Base-by-base conservation (phyloP, 116 monocot genomes). In the Iris pallida region DNA sequence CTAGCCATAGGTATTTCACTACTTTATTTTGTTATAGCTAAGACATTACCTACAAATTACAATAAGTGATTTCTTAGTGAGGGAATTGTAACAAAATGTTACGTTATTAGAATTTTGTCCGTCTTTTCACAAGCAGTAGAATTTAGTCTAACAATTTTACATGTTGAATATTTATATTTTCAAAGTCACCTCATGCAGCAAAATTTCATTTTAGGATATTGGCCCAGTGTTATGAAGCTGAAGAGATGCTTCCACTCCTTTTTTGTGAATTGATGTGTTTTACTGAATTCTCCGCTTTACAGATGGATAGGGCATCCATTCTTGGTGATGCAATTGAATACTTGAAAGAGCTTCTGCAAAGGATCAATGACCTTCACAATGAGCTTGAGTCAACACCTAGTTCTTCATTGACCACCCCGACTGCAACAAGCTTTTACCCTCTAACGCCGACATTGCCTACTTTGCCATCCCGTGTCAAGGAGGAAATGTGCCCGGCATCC, bases 261-360 rank as follows among this genome's bases (percentile, higher is more conserved):
- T 59, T 41, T 20, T 59, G 41, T 40, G 59, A 59, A 59, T 30
- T 30, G 30, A 30, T 30, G 30, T 30, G 30, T 30, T 30, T 30
- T 30, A 30, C 30, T 30, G 30, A 56, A 41, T 65, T 12, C 13
- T 46, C 16, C 47, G 64, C 44, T 47, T 53, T 18, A 49, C 83
- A 99, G 99, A 99, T 99, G 99, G 99, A 99, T 76, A 82, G 99
- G 69, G 99, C 99, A 46, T 99, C 99, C 20, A 99, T 99, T 78
- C 86, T 99, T 3, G 94, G 99, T 7, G 99, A 99, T 81, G 99
- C 99, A 58, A 99, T 99, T 62, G 99, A 99, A 73, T 99, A 99
- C 70, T 61, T 99, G 75, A 99, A 93, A 75, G 99, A 99, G 81
- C 99, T 99, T 54, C 76, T 99, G 72, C 99, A 93, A 56, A 90